Percentiles rank a stretch among this genome's conserved stretches.
These are phyloP conservation scores for Ophiosphaerella herpotricha DNA, from an alignment of 2,329 filamentous ascomycete genomes.

Conservation along the genomic window DNA sequence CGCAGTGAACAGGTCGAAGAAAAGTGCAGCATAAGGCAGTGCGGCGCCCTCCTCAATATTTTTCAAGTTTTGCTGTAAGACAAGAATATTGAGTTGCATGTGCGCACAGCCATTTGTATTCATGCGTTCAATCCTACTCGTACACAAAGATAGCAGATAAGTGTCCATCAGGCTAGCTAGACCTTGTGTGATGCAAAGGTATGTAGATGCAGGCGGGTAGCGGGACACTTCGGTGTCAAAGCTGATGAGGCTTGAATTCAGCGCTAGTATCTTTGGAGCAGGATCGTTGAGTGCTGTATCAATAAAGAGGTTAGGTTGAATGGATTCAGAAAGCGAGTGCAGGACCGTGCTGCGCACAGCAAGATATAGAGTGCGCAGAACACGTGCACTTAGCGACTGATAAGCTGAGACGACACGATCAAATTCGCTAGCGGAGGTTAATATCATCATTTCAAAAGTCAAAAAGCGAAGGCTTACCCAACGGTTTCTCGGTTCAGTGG, in stretches of 20 bases:
- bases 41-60: constrained; percentile 78
- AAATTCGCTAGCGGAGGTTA: constrained; percentile 65
- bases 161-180: constrained; percentile 78
- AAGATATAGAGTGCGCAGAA: constrained; percentile 84
- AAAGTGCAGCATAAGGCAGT: constrained; percentile 66
- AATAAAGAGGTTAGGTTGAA: constrained; percentile 45
- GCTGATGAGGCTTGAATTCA: constrained; percentile 82
- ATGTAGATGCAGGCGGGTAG: constrained; percentile 72
- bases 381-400: constrained; percentile 75
- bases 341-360: constrained; percentile 86
- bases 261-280: constrained; percentile 76
- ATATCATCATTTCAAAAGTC: not conserved
- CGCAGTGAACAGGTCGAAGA: constrained; percentile 69
- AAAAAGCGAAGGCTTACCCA: constrained; percentile 57
- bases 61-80: constrained; percentile 95
- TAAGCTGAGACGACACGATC: constrained; percentile 85
- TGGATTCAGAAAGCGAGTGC: constrained; percentile 70
- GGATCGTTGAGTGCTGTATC: constrained; percentile 77
- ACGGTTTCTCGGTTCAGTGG: constrained; percentile 87
- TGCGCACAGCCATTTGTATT: constrained; percentile 81
- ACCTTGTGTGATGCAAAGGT: constrained; percentile 73
- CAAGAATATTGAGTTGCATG: constrained; percentile 91
- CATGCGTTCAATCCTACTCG: constrained; percentile 76
- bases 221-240: constrained; percentile 82
- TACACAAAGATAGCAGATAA: constrained; percentile 69